Conservation (phyloP, 2,329 filamentous ascomycete species). For the Raffaelea arxii region DNA sequence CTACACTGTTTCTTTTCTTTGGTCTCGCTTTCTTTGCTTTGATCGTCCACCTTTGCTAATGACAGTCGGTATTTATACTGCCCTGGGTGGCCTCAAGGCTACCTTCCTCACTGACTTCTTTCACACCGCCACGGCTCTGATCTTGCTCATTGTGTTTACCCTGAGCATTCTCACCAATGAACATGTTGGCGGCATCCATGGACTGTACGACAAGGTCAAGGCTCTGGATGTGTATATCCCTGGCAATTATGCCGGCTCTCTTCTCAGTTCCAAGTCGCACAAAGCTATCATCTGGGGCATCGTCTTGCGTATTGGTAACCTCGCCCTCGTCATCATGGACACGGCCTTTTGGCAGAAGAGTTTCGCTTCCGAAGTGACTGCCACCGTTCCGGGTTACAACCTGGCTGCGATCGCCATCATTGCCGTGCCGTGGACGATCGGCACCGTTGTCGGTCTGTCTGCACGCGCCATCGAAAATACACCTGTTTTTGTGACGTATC, state of each 20-base stretch:
- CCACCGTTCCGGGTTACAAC: slow-evolving; percentile 27
- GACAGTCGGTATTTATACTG: slow-evolving; percentile 26
- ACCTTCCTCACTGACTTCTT: slow-evolving; percentile 32
- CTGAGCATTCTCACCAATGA: slow-evolving; percentile 22
- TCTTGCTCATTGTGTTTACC: slow-evolving; percentile 27
- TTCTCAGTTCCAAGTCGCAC: slow-evolving; percentile 25
- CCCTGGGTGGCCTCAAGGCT: slow-evolving; percentile 27
- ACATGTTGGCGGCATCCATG: slow-evolving; percentile 21
- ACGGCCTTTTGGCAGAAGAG: slow-evolving; percentile 44
- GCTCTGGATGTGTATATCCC: slow-evolving; percentile 21
- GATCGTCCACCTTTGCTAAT: not conserved
- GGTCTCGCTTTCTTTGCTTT: too few relatives aligned
- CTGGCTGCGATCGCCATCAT: slow-evolving; percentile 22
- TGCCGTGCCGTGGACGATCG: slow-evolving; percentile 25
- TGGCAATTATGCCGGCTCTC: slow-evolving; percentile 23
- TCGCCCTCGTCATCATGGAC: slow-evolving; percentile 40
- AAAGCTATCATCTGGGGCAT: slow-evolving; percentile 29
- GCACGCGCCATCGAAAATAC: slow-evolving; percentile 20
- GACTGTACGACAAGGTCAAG: slow-evolving; percentile 27
- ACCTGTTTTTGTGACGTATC: slow-evolving; percentile 20
- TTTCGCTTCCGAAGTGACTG: slow-evolving; percentile 28
- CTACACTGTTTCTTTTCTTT: too few relatives aligned
- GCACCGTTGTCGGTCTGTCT: slow-evolving; percentile 23
- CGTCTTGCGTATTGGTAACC: slow-evolving; percentile 37
- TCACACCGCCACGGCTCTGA: slow-evolving; percentile 28